Percentiles rank a stretch among this genome's conserved stretches.
phyloP scores from a whole-genome alignment of 495 filamentous ascomycete species.

The Penicillium turbatum region DNA sequence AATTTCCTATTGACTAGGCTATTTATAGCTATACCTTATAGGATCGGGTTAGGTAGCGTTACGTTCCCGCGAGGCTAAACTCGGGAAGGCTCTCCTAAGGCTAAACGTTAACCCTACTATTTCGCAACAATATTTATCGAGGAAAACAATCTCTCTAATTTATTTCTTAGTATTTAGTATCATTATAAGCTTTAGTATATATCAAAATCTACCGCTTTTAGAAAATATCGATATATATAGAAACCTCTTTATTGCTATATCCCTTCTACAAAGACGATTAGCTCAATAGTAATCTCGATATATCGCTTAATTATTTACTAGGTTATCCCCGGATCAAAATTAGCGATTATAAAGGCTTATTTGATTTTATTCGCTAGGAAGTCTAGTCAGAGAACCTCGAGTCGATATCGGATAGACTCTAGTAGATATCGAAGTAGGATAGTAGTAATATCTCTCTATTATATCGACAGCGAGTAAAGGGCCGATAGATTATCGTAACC shows the following conservation, averaged over 20 bases:
- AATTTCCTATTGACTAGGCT: neutral
- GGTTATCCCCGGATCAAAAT: conserved; percentile 7
- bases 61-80: neutral
- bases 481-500: conserved; percentile 41
- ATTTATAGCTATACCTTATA: neutral
- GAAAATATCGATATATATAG: neutral
- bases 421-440: conserved; percentile 29
- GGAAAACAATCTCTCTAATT: neutral
- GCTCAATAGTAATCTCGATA: conserved; percentile 7
- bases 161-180: conserved; percentile 2
- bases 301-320: conserved; percentile 6
- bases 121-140: neutral
- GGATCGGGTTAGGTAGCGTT: neutral
- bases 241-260: conserved; percentile 3
- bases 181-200: neutral
- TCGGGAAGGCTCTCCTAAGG: neutral
- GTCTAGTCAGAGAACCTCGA: conserved; percentile 9
- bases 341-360: neutral
- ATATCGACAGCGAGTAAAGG: conserved; percentile 37
- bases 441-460: conserved; percentile 33
- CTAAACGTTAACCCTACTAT: neutral
- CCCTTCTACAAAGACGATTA: conserved; percentile 10
- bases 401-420: conserved; percentile 23
- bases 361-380: conserved; percentile 9
- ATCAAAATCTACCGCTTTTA: neutral